Evolutionary conservation across 192 early-diverging fungal genomes (phyloP), one percentile per base, ranked within the genome.

Genomic region (Backusella parvicylindrica): DNA sequence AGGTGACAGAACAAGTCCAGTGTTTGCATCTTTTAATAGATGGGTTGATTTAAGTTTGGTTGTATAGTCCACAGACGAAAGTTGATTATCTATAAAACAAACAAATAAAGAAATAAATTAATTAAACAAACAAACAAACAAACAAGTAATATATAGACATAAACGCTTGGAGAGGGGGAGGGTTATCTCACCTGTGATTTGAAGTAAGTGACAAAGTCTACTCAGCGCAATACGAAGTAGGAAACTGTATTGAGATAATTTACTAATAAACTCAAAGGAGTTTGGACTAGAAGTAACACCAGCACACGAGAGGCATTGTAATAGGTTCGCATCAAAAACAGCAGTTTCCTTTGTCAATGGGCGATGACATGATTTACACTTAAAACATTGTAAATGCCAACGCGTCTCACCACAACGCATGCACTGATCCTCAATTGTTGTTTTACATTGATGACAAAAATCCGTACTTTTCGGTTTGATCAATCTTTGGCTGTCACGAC

Each of bases 161-260:
- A n/a, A n/a, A n/a, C n/a, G n/a, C n/a, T n/a, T n/a, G n/a, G n/a
- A n/a, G n/a, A n/a, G n/a, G n/a, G n/a, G n/a, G n/a, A n/a, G n/a
- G n/a, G n/a, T n/a, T n/a, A n/a, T 65, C 64, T 66, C 65, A 76
- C 79, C 79, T 73, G 71, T 70, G 18, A 81, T 50, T 65, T 81
- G 71, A 30, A 99, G 84, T 68, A 96, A 76, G 33, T 87, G 87
- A 77, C 92, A 96, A 40, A 99, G 85, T 35, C 95, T 86, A 74
- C 90, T 91, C 53, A 97, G 84, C 6, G 95, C 94, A 23, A 94
- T 91, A 6, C 91, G 86, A 81, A 99, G 82, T 35, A 98, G 79
- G 79, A 95, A 98, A 53, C 90, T 91, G 82, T 96, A 99, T 84
- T 98, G 95, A 77, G 94, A 88, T 40, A 99, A 85, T 79, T 96